Evolutionary conservation across 2,329 filamentous ascomycete genomes (phyloP).

Genomic region (Claviceps sp.): DNA sequence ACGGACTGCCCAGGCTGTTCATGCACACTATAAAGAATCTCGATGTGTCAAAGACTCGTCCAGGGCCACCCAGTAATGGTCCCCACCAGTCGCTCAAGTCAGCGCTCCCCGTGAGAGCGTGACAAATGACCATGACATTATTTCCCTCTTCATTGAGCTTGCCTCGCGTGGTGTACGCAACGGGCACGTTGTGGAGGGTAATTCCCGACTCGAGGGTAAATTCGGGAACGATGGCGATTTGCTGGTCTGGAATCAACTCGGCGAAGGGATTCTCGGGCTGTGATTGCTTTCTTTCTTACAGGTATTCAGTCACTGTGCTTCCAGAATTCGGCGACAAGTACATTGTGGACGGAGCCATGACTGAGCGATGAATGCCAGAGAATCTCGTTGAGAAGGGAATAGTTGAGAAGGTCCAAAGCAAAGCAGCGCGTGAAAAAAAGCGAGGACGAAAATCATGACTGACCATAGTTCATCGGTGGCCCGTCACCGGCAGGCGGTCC

Average conservation of each 20-base stretch:
- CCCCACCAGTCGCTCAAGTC: conserved; percentile 87
- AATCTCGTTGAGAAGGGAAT: not conserved
- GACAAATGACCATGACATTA: conserved; percentile 67
- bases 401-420: not conserved
- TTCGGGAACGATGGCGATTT: conserved; percentile 71
- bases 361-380: not conserved
- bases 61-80: conserved; percentile 62
- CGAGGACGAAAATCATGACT: conserved; percentile 6
- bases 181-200: conserved; percentile 60
- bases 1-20: conserved; percentile 75
- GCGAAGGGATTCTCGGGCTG: conserved; percentile 91
- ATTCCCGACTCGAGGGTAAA: conserved; percentile 92
- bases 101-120: conserved; percentile 73
- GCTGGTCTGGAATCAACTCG: conserved; percentile 73
- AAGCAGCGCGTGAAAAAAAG: not conserved
- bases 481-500: conserved; percentile 9
- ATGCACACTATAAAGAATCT: conserved; percentile 78
- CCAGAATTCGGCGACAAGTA: not conserved
- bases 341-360: not conserved
- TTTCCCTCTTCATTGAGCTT: conserved; percentile 43
- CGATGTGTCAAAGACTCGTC: conserved; percentile 67
- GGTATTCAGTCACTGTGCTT: conserved; percentile 47
- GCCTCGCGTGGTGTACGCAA: conserved; percentile 55
- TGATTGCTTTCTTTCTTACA: conserved; percentile 47
- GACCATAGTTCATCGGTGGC: conserved; percentile 16